phyloP scores from a whole-genome alignment of 192 early-diverging fungal genomes.

The Pecoramyces ruminantium region DNA sequence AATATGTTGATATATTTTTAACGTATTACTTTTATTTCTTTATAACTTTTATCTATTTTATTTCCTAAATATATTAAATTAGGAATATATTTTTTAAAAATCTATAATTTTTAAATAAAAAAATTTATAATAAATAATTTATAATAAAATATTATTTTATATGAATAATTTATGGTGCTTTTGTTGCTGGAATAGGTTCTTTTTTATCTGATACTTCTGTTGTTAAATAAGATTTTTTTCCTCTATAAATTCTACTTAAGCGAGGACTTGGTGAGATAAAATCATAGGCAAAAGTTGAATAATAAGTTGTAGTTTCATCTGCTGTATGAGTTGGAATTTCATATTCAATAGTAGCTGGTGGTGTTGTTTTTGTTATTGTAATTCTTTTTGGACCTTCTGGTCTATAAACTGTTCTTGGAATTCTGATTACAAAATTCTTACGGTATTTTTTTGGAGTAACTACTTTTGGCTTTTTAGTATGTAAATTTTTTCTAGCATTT shows the following conservation, averaged over 20 bases:
- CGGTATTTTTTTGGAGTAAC: background rate
- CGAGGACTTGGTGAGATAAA: background rate
- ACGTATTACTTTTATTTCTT: no score
- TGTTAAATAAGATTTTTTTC: background rate
- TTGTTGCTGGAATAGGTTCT: background rate
- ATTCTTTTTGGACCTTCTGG: background rate
- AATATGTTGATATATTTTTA: no score
- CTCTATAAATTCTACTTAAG: background rate
- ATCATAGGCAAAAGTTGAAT: background rate
- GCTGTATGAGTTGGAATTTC: background rate
- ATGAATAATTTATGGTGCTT: no score
- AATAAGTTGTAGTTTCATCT: background rate
- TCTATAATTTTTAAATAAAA: no score
- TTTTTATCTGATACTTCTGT: background rate
- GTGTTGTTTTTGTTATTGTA: background rate
- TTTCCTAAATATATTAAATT: no score
- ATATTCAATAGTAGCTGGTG: background rate
- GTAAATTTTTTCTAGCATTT: no score
- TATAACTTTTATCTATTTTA: no score
- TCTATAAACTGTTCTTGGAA: background rate
- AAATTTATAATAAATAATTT: no score
- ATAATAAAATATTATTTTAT: no score
- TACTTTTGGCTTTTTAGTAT: background rate
- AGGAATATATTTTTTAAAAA: no score
- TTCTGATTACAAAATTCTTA: background rate